phyloP scores from a whole-genome alignment of 768 basidiomycete species.

The Cantharellus anzutake region DNA sequence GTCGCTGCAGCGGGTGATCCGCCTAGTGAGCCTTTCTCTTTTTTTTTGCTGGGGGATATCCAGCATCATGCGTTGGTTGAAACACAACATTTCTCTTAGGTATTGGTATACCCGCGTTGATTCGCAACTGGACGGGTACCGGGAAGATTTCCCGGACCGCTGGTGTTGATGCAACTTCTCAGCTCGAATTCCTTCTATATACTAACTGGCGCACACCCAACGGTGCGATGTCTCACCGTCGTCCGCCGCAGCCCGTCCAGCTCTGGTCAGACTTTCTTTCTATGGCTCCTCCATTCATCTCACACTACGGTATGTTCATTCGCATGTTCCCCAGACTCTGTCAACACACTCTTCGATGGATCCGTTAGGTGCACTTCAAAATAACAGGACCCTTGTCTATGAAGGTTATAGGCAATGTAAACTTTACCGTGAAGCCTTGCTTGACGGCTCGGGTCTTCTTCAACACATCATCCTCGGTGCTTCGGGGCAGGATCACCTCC shows the following conservation, averaged over 20 bases:
- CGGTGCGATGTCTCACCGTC: conserved; percentile 69
- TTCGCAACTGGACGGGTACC: conserved; percentile 32
- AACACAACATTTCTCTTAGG: not conserved
- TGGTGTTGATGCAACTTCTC: conserved; percentile 35
- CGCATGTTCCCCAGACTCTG: not conserved
- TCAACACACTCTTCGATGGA: conserved; percentile 15
- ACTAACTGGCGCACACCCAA: conserved; percentile 41
- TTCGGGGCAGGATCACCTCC: conserved; percentile 37
- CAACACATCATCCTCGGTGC: conserved; percentile 50
- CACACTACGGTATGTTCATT: conserved; percentile 43
- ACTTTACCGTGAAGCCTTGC: conserved; percentile 49
- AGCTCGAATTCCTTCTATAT: conserved; percentile 42
- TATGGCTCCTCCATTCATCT: conserved; percentile 77
- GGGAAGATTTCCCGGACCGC: conserved; percentile 24
- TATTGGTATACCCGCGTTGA: conserved; percentile 49
- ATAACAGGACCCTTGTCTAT: conserved; percentile 21
- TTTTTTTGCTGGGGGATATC: not conserved
- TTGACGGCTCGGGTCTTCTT: conserved; percentile 37
- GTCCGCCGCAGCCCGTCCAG: conserved; percentile 33
- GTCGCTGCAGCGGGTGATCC: conserved; percentile 45
- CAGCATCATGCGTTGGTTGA: too few species aligned
- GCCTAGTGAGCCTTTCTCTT: conserved; percentile 22
- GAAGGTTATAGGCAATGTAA: conserved; percentile 55
- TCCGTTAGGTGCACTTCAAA: conserved; percentile 19
- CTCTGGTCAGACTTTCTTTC: conserved; percentile 69